A percentile compares a stretch with the other conserved stretches of the same genome.
Evolutionary conservation across 208 protist genomes (phyloP).

Genomic region (Leishmania arabica): DNA sequence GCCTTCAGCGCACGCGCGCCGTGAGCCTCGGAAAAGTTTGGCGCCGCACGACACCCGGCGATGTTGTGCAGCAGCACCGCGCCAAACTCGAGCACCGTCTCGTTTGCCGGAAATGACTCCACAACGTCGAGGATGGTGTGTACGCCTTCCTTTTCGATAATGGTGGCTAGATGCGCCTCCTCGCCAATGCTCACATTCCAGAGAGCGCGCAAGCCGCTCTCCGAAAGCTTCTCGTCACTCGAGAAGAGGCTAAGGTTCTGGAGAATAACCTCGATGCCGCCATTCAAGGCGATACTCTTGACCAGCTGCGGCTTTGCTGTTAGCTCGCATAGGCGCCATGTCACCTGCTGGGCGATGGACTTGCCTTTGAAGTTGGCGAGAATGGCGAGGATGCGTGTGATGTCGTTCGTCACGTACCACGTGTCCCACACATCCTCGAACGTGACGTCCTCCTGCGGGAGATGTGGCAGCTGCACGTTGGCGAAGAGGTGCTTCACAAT

Average conservation of each 20-base stretch:
- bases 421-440: conserved; percentile 90
- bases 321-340: conserved; percentile 70
- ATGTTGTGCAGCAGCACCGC: conserved; percentile 84
- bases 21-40: conserved; percentile 41
- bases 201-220: conserved; percentile 64
- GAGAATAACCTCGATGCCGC: conserved; percentile 68
- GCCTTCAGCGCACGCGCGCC: conserved; percentile 47
- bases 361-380: conserved; percentile 76
- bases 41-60: conserved; percentile 31
- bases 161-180: conserved; percentile 33
- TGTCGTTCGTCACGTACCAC: conserved; percentile 83
- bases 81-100: conserved; percentile 68
- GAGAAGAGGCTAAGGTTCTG: conserved; percentile 54
- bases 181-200: conserved; percentile 85
- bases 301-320: conserved; percentile 49
- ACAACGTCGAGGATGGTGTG: conserved; percentile 57
- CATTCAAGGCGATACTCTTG: conserved; percentile 49
- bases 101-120: conserved; percentile 61
- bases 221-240: conserved; percentile 57
- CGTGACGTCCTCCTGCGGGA: conserved; percentile 52
- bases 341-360: conserved; percentile 58
- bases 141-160: conserved; percentile 56
- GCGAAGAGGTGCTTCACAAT: conserved; percentile 93
- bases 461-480: conserved; percentile 71
- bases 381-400: conserved; percentile 74